Base-by-base conservation (phyloP, 345 rosid genomes). In the Populus deltoides region DNA sequence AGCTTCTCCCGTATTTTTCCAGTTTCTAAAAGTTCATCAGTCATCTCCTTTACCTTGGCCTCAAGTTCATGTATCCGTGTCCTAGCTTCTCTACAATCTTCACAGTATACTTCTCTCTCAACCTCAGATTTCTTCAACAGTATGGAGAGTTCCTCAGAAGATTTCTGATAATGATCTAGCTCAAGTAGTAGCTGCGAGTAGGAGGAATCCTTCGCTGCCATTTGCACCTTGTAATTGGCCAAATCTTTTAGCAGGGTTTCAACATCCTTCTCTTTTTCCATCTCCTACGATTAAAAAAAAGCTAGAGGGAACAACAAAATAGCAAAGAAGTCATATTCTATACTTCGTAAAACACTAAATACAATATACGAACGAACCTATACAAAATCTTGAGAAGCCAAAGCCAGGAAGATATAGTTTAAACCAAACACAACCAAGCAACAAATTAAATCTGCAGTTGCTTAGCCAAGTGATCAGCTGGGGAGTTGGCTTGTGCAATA, bases 171-270 rank as follows among this genome's bases (percentile, higher is more conserved):
- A 70, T 86, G 83, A 13, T 86, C 85, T 20, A 85, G 75, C 65
- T 78, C 77, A 66, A 72, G 87, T 45, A 80, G 79, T 2, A 71
- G 81, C 72, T 89, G 86, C 83, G 66, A 78, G 73, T 79, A 68
- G 31, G 85, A 80, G 11, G 79, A 82, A 73, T 90, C 90, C 75
- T 83, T 90, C 8, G 88, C 87, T 73, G 89, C 87, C 31, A 89
- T 51, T 65, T 89, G 90, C 77, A 84, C 73, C 77, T 84, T 89
- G 80, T 33, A 73, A 75, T 76, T 86, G 8, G 91, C 86, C 83
- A 89, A 70, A 29, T 88, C 88, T 86, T 82, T 86, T 33, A 75
- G 73, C 45, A 87, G 51, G 39, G 66, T 70, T 71, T 84, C 84
- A 10, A 73, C 8, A 33, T 78, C 85, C 57, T 62, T 85, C 43